These are phyloP conservation scores for Skeletonema marinoi DNA, from an alignment of 108 stramenopile species.

Conservation along the genomic window DNA sequence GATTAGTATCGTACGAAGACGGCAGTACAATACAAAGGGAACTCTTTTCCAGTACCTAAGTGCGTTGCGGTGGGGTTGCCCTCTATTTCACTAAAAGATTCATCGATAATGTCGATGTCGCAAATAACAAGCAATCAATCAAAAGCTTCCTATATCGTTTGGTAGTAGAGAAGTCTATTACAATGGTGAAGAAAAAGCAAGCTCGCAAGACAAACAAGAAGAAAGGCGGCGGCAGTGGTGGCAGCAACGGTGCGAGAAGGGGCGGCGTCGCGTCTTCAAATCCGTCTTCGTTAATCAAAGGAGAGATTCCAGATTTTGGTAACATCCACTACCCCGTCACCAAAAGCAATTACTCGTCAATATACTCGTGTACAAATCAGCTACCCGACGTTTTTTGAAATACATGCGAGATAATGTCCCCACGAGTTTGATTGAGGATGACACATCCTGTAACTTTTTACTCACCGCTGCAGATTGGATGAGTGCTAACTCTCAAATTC, in stretches of 20 bases:
- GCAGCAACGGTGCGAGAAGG: background rate
- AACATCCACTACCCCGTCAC: background rate
- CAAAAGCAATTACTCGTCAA: slow-evolving; percentile 8
- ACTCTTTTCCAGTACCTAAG: too few relatives aligned
- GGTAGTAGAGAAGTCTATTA: background rate
- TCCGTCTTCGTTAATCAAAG: slow-evolving; percentile 6
- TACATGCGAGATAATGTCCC: slow-evolving; percentile 19
- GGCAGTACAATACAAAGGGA: too few relatives aligned
- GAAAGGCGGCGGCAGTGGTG: slow-evolving; percentile 2
- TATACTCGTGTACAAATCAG: slow-evolving; percentile 47
- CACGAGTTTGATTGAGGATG: background rate
- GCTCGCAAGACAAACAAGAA: slow-evolving; percentile 15
- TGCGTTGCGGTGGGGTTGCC: too few relatives aligned
- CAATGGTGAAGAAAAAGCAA: slow-evolving; percentile 3
- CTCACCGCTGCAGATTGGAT: slow-evolving; percentile 49
- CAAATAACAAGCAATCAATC: too few relatives aligned
- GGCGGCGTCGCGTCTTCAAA: background rate
- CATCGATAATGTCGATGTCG: too few relatives aligned
- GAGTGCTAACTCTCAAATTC: slow-evolving; percentile 1
- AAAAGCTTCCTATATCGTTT: too few relatives aligned
- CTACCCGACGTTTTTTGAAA: slow-evolving; percentile 43
- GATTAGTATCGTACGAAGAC: too few relatives aligned
- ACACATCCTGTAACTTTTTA: slow-evolving; percentile 15
- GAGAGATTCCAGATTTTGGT: slow-evolving; percentile 20
- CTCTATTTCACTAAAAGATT: too few relatives aligned